Evolutionary conservation across 1,284 basidiomycete genomes (phyloP).

Genomic region (Vanrija sp.): DNA sequence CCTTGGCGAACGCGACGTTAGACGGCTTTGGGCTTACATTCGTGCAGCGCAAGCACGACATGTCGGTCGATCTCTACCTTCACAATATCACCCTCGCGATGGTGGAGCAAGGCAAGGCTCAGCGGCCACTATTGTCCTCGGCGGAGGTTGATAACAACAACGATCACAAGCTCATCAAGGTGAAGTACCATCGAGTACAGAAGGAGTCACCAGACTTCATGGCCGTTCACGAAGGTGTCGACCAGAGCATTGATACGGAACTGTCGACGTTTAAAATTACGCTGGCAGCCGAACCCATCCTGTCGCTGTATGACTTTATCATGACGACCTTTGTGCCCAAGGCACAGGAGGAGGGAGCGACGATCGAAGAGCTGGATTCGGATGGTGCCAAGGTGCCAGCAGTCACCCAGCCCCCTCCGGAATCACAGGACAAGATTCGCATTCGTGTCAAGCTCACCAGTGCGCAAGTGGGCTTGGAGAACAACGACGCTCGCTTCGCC

Average conservation of each 20-base stretch:
- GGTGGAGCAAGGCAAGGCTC: constrained; percentile 59
- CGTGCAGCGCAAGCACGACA: constrained; percentile 73
- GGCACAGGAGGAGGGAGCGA: constrained; percentile 13
- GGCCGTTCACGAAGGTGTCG: constrained; percentile 76
- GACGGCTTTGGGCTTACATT: constrained; percentile 75
- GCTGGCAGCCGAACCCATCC: constrained; percentile 84
- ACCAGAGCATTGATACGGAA: constrained; percentile 82
- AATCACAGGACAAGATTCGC: constrained; percentile 62
- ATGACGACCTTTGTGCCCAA: constrained; percentile 89
- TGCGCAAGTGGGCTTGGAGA: constrained; percentile 84
- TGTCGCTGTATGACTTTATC: constrained; percentile 93
- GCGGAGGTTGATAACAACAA: constrained; percentile 51
- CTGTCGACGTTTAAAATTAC: constrained; percentile 91
- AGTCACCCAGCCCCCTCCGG: not conserved
- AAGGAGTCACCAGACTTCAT: constrained; percentile 83
- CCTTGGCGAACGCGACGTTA: constrained; percentile 74
- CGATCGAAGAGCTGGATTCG: constrained; percentile 11
- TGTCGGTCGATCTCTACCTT: constrained; percentile 81
- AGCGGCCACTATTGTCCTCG: constrained; percentile 75
- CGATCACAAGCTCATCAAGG: constrained; percentile 70
- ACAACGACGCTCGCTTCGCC: constrained; percentile 68
- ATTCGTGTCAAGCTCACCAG: constrained; percentile 83
- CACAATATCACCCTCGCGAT: constrained; percentile 60
- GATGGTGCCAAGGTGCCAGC: constrained; percentile 8
- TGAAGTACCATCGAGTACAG: constrained; percentile 78